A percentile compares a stretch with the other conserved stretches of the same genome.
Evolutionary conservation across 1,139 yeast genomes (phyloP).

Genomic region (Hyphopichia wangnamkhiaoensis): DNA sequence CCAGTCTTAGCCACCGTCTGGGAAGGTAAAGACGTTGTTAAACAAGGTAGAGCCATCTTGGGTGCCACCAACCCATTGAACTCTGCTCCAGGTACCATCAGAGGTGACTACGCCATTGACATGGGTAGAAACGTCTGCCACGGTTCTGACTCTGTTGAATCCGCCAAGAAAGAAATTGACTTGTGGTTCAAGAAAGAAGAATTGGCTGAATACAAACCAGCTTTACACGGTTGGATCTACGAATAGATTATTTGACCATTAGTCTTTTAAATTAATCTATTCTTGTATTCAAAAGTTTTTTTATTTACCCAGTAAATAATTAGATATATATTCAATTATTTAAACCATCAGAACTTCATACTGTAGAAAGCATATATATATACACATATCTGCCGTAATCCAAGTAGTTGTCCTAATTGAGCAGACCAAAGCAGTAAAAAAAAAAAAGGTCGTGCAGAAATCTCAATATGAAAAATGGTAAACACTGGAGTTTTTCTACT

Average conservation of each 20-base stretch:
- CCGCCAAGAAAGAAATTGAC: constrained; percentile 92
- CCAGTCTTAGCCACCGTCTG: constrained; percentile 99
- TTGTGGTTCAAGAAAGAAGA: constrained; percentile 99
- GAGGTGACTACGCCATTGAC: constrained; percentile 95
- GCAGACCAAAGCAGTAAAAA: not conserved
- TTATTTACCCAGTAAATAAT: not conserved
- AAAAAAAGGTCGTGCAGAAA: constrained; percentile 2
- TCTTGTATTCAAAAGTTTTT: too few relatives aligned
- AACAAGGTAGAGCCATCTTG: constrained; percentile 95
- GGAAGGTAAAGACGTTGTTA: constrained; percentile 99
- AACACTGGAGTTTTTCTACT: not conserved
- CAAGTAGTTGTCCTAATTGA: too few relatives aligned
- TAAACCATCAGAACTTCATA: too few relatives aligned
- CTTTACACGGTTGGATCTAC: constrained; percentile 87
- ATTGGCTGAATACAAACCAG: constrained; percentile 87
- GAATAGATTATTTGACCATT: constrained; percentile 53
- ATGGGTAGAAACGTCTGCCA: constrained; percentile 99
- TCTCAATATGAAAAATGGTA: constrained; percentile 2
- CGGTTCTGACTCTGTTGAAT: constrained; percentile 99
- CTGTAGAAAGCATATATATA: too few relatives aligned
- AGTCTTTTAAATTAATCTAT: not conserved
- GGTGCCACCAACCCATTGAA: constrained; percentile 99
- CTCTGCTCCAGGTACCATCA: constrained; percentile 99
- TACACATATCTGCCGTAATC: too few relatives aligned
- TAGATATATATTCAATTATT: constrained; percentile 1